These are phyloP conservation scores for Aspergillus carbonarius DNA, from an alignment of 2,329 filamentous ascomycete genomes.

Conservation along the genomic window DNA sequence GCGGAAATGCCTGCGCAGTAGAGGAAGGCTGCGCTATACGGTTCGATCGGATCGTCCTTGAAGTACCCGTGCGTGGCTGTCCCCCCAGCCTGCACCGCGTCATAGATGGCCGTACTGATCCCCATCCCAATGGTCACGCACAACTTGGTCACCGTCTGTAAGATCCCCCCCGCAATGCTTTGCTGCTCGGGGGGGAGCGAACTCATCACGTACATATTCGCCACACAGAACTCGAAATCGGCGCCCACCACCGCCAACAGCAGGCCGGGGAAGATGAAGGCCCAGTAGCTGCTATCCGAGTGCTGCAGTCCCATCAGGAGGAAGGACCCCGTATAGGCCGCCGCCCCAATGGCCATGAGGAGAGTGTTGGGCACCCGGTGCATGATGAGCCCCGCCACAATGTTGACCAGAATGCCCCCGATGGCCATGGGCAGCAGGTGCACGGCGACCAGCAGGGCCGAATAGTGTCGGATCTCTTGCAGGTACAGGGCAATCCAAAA, in stretches of 20 bases:
- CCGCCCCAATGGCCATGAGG: constrained; percentile 56
- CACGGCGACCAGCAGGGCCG: constrained; percentile 60
- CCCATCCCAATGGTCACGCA: constrained; percentile 52
- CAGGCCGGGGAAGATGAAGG: constrained; percentile 62
- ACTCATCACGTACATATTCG: constrained; percentile 71
- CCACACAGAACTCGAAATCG: constrained; percentile 69
- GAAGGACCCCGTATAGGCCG: constrained; percentile 45
- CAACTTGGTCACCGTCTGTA: constrained; percentile 65
- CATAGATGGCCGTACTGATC: constrained; percentile 52
- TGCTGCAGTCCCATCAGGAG: constrained; percentile 57
- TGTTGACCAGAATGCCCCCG: constrained; percentile 62
- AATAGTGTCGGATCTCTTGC: constrained; percentile 56
- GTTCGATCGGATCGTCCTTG: neutral
- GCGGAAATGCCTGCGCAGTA: neutral
- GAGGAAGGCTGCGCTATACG: neutral
- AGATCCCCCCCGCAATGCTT: constrained; percentile 65
- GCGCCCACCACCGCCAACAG: constrained; percentile 64
- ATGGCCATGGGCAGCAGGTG: constrained; percentile 66
- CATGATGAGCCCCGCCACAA: constrained; percentile 61
- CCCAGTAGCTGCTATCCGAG: constrained; percentile 60
- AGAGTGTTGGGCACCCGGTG: constrained; percentile 65
- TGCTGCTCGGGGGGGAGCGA: constrained; percentile 63
- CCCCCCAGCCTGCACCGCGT: neutral
- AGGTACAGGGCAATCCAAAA: constrained; percentile 68
- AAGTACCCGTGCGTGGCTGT: constrained; percentile 1